These are phyloP conservation scores for Neurospora intermedia DNA, from an alignment of 495 filamentous ascomycete genomes.

Conservation along the genomic window DNA sequence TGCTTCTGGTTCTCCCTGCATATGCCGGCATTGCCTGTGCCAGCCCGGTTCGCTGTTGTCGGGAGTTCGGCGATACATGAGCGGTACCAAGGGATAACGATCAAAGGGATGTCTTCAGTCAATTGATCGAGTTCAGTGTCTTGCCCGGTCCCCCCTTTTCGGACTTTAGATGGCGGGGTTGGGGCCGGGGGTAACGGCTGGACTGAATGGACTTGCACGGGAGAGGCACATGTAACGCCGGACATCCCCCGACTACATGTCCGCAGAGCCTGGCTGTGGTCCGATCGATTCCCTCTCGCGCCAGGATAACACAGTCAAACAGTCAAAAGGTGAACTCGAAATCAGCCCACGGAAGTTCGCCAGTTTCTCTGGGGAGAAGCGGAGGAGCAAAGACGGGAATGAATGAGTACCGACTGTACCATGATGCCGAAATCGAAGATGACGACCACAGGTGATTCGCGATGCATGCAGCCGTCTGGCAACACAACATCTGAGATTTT, in stretches of 20 bases:
- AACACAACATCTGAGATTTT: not conserved
- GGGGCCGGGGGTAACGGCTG: not conserved
- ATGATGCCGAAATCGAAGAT: not conserved
- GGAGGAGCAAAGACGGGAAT: not conserved
- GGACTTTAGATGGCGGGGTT: not conserved
- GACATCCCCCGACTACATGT: not conserved
- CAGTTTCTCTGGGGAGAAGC: not conserved
- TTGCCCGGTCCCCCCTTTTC: not conserved
- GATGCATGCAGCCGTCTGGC: not conserved
- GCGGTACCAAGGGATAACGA: not conserved
- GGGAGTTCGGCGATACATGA: not conserved
- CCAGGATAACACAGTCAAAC: not conserved
- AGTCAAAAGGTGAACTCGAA: not conserved
- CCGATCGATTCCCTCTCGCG: not conserved
- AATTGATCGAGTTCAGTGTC: not conserved
- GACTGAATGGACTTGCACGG: not conserved
- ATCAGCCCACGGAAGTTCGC: not conserved
- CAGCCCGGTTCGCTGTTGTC: not conserved
- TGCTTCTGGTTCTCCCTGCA: not conserved
- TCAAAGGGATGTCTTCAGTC: not conserved
- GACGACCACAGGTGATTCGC: not conserved
- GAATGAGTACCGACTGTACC: not conserved
- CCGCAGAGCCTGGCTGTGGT: not conserved
- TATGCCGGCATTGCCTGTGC: not conserved
- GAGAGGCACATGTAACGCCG: not conserved